Base-by-base conservation (phyloP, 2,329 filamentous ascomycete genomes). In the Sclerotinia minor region DNA sequence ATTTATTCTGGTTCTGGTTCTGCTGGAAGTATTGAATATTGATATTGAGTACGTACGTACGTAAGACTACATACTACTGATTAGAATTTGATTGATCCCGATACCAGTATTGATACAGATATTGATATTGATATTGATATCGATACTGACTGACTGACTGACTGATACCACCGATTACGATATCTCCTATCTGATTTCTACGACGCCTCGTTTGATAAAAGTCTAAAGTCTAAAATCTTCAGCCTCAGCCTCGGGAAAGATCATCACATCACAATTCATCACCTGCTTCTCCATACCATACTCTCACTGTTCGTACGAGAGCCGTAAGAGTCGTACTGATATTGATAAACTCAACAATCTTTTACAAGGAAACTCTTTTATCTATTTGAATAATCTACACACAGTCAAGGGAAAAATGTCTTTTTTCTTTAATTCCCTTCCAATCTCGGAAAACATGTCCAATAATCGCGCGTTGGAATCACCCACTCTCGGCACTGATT, bases 381-480 rank as follows among this genome's bases (percentile, higher is more conserved):
- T 32, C 41, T 4, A 61, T 38, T 45, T 35, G 9, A n/a, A 21
- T 29, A 3, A 7, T n/a, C 1, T n/a, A 5, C 45, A 45, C 38
- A 59, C n/a, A 44, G 6, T n/a, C 19, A 21, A 19, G n/a, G 15
- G 45, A 49, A 58, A 58, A 21, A 75, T 74, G 71, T 71, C 73
- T 38, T 68, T 72, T 52, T 71, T 71, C 38, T 68, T 69, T 21
- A n/a, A 67, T 47, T 58, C 58, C 24, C 21, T 45, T 55, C 61
- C 61, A 17, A 21, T 41, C 15, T 68, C 69, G 6, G 66, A 71
- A 44, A 65, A 65, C 38, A 72, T 74, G 69, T 71, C 75, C 2
- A 72, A 73, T 57, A 72, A 73, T 70, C 73, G 75, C 59, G 69
- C 68, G 64, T 64, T 74, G 54, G 52, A 71, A 4, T 68, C 68